Percentiles rank a stretch among this genome's conserved stretches.
These are phyloP conservation scores for Knoxia roxburghii DNA, from an alignment of 257 asterid species.

Conservation along the genomic window DNA sequence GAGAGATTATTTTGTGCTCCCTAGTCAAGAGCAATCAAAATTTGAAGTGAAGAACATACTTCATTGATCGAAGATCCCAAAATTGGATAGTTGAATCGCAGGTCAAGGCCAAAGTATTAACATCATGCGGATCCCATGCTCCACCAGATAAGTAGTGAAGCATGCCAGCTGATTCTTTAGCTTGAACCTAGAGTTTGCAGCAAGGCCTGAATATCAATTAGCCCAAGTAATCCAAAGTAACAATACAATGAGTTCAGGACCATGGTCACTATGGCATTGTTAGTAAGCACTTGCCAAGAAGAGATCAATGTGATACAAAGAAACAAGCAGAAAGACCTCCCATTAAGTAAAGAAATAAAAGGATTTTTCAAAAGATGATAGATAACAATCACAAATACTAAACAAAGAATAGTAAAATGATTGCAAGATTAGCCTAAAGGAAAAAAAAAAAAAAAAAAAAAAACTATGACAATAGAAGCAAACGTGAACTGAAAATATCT, in stretches of 20 bases:
- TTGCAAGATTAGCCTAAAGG: background rate
- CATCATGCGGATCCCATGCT: conserved; percentile 97
- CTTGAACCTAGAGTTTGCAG: conserved; percentile 75
- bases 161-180: conserved; percentile 83
- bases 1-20: background rate
- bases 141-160: conserved; percentile 79
- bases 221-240: conserved; percentile 32
- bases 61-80: conserved; percentile 96
- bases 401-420: background rate
- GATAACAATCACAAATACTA: background rate
- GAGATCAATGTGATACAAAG: background rate
- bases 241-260: conserved; percentile 9
- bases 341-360: background rate
- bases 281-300: background rate
- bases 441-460: background rate
- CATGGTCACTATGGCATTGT: background rate
- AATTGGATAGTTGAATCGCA: conserved; percentile 83
- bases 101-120: conserved; percentile 58
- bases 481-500: background rate
- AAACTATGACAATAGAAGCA: background rate
- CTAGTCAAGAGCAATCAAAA: background rate
- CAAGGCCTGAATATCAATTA: conserved; percentile 51
- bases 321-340: background rate
- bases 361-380: background rate
- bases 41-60: conserved; percentile 44